Conservation (phyloP, 2,329 filamentous ascomycete species). For the Epichloe gansuensis region DNA sequence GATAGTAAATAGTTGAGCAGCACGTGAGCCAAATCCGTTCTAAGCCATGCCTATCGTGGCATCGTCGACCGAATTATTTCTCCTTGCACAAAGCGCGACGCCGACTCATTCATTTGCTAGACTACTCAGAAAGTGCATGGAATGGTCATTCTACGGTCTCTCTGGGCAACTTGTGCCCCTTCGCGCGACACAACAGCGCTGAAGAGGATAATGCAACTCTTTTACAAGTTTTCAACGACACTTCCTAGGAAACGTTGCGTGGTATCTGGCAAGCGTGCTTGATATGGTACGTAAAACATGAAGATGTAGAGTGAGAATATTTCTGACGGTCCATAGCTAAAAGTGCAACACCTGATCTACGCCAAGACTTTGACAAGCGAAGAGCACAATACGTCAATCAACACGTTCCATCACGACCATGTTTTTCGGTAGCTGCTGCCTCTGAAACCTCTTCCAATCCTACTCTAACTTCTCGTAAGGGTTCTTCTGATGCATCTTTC, state of each 20-base stretch:
- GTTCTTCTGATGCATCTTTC: conserved; percentile 86
- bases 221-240: conserved; percentile 58
- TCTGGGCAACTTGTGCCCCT: background rate
- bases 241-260: conserved; percentile 59
- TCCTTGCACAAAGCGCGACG: conserved; percentile 33
- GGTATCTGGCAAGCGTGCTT: conserved; percentile 70
- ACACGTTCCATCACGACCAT: conserved; percentile 56
- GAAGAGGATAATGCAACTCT: conserved; percentile 37
- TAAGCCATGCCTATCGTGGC: conserved; percentile 48
- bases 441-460: background rate
- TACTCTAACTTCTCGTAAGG: conserved; percentile 18
- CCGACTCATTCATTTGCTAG: conserved; percentile 36
- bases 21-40: conserved; percentile 21
- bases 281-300: conserved; percentile 43
- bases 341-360: conserved; percentile 53
- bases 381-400: conserved; percentile 60
- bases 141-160: conserved; percentile 21
- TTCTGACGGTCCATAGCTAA: conserved; percentile 26
- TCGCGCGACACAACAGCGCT: conserved; percentile 14
- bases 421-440: conserved; percentile 38
- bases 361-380: conserved; percentile 46
- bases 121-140: conserved; percentile 46
- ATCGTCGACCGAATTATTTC: conserved; percentile 34
- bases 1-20: background rate
- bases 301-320: background rate